Evolutionary conservation across 352 stramenopile genomes (phyloP).

Genomic region (Pythium coloratum): DNA sequence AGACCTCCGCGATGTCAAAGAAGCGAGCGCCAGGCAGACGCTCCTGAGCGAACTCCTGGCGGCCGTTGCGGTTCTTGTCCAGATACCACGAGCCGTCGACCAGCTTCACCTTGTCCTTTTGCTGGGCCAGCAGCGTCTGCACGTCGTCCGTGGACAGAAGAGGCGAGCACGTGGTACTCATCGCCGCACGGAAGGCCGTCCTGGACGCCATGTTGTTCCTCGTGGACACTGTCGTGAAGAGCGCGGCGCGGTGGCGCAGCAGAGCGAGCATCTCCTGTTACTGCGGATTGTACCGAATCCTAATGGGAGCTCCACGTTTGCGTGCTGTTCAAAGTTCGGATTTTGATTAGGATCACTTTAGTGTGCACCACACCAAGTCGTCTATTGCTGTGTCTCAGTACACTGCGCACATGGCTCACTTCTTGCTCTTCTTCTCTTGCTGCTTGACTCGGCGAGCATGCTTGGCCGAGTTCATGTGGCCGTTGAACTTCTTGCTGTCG

Average conservation of each 20-base stretch:
- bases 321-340: constrained; percentile 1
- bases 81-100: constrained; percentile 85
- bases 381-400: constrained; percentile 8
- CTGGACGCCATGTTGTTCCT: constrained; percentile 17
- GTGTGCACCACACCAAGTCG: constrained; percentile 7
- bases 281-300: background rate
- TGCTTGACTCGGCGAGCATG: constrained; percentile 72
- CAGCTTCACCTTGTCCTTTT: constrained; percentile 48
- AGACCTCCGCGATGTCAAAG: constrained; percentile 92
- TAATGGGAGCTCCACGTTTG: background rate
- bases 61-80: constrained; percentile 68
- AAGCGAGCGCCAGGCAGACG: constrained; percentile 82
- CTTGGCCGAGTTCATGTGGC: constrained; percentile 86
- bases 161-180: constrained; percentile 32
- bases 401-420: background rate
- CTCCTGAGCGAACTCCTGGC: constrained; percentile 55
- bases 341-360: background rate
- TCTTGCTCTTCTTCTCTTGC: constrained; percentile 41
- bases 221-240: constrained; percentile 3
- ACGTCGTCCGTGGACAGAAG: constrained; percentile 61
- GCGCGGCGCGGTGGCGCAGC: constrained; percentile 15
- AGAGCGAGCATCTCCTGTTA: constrained; percentile 11
- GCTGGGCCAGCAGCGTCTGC: constrained; percentile 32
- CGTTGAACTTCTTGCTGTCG: constrained; percentile 83
- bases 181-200: constrained; percentile 5